Evolutionary conservation across 1,284 basidiomycete species (phyloP).

Genomic region (Thecaphora thlaspeos): DNA sequence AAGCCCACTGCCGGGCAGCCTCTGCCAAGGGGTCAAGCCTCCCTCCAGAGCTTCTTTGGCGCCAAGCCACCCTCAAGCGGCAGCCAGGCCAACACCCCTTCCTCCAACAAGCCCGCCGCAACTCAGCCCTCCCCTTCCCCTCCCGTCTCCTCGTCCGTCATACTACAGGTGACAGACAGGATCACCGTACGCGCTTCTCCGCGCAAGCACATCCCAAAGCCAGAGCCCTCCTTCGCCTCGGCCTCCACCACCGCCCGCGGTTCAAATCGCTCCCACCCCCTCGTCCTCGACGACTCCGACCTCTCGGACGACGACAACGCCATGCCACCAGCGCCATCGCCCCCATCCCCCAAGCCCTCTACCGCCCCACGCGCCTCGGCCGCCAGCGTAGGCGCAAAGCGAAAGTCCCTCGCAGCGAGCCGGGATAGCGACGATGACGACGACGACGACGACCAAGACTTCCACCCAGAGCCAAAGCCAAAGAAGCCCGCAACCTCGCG

Average conservation of each 20-base stretch:
- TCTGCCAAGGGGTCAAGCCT: slow-evolving; percentile 36
- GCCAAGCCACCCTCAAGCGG: slow-evolving; percentile 6
- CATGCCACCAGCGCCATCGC: background rate
- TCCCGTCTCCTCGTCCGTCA: background rate
- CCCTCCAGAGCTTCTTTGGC: slow-evolving; percentile 39
- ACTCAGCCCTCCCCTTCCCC: background rate
- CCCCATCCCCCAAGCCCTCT: slow-evolving; percentile 5
- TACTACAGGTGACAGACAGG: slow-evolving; percentile 1
- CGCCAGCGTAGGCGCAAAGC: slow-evolving; percentile 18
- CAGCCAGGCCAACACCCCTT: background rate
- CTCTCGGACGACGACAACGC: slow-evolving; percentile 2
- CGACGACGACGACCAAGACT: slow-evolving; percentile 49
- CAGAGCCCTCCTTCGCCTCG: background rate
- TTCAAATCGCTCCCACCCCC: slow-evolving; percentile 15
- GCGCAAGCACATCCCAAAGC: background rate
- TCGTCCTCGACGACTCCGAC: slow-evolving; percentile 32
- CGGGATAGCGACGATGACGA: slow-evolving; percentile 24
- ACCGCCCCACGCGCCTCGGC: slow-evolving; percentile 11
- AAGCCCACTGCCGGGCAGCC: slow-evolving; percentile 11
- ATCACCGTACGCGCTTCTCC: slow-evolving; percentile 7
- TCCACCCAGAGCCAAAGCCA: slow-evolving; percentile 37
- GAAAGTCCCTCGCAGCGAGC: background rate
- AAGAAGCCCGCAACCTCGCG: slow-evolving; percentile 25
- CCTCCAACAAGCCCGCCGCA: background rate
- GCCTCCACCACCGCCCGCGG: slow-evolving; percentile 12